Conservation (phyloP, 331 rosid genomes). For the Quercus lobata region DNA sequence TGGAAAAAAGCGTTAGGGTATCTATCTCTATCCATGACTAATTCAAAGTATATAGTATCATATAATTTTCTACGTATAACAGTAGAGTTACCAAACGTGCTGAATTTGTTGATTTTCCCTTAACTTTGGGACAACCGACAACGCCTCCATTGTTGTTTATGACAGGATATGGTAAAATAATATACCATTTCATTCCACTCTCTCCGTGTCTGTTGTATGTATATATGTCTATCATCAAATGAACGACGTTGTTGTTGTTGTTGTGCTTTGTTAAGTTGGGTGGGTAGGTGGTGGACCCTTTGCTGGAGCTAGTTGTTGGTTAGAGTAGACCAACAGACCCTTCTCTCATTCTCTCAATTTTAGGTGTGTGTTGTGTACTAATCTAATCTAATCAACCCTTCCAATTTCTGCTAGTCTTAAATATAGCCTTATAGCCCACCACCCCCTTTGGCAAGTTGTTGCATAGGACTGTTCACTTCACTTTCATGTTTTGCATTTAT, state of each 20-base stretch:
- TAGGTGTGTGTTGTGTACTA: neutral
- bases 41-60: too few relatives aligned
- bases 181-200: too few relatives aligned
- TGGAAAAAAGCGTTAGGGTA: too few relatives aligned
- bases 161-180: neutral
- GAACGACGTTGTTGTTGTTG: neutral
- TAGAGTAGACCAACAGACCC: neutral
- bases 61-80: too few relatives aligned
- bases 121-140: too few relatives aligned
- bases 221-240: neutral
- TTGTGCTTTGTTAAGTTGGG: slow-evolving; percentile 3
- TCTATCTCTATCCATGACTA: too few relatives aligned
- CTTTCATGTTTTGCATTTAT: neutral
- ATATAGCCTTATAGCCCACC: neutral
- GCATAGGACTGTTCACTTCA: neutral
- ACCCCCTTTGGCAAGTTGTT: neutral
- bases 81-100: too few relatives aligned
- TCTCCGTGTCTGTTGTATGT: neutral
- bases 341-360: neutral
- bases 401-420: neutral
- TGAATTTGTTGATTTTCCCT: neutral
- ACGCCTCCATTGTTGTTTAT: neutral
- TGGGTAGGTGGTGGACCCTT: slow-evolving; percentile 10
- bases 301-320: neutral
- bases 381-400: too few relatives aligned